phyloP scores from a whole-genome alignment of 352 stramenopile genomes.

The Plasmopara muralis region DNA sequence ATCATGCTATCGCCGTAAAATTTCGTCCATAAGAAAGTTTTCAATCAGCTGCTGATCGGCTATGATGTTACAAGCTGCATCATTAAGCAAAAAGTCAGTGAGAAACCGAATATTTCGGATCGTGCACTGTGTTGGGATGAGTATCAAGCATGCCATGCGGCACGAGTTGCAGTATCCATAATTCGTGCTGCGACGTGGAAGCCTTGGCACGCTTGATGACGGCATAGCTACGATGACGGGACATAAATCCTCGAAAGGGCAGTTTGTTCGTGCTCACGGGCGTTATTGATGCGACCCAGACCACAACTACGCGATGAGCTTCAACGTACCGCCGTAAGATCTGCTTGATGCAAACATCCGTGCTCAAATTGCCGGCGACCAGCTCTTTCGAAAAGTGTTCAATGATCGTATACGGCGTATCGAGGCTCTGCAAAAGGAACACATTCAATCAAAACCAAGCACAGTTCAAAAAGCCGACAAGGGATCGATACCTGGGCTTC shows the following conservation, averaged over 20 bases:
- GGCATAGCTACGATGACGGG: constrained; percentile 49
- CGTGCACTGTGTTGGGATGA: no score
- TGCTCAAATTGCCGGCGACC: constrained; percentile 20
- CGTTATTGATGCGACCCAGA: constrained; percentile 20
- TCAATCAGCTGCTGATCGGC: constrained; percentile 41
- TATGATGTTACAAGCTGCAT: constrained; percentile 31
- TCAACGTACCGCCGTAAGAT: constrained; percentile 21
- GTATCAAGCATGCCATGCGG: no score
- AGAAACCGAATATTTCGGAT: constrained; percentile 5
- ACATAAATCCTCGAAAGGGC: constrained; percentile 18
- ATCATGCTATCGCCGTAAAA: not conserved
- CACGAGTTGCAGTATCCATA: constrained; percentile 35
- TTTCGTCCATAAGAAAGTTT: constrained; percentile 30
- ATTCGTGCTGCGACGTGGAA: constrained; percentile 19
- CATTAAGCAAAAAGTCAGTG: constrained; percentile 40
- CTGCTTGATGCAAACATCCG: constrained; percentile 24
- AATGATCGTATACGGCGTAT: constrained; percentile 27
- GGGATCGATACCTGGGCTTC: constrained; percentile 15
- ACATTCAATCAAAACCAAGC: no score
- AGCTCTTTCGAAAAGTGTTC: constrained; percentile 29
- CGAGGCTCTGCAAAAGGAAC: constrained; percentile 10
- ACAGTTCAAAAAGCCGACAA: no score
- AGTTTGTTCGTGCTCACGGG: constrained; percentile 19
- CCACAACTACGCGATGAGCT: constrained; percentile 21
- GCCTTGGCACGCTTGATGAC: constrained; percentile 35